phyloP scores from a whole-genome alignment of 2,329 filamentous ascomycete genomes.

The Epichloe sylvatica region DNA sequence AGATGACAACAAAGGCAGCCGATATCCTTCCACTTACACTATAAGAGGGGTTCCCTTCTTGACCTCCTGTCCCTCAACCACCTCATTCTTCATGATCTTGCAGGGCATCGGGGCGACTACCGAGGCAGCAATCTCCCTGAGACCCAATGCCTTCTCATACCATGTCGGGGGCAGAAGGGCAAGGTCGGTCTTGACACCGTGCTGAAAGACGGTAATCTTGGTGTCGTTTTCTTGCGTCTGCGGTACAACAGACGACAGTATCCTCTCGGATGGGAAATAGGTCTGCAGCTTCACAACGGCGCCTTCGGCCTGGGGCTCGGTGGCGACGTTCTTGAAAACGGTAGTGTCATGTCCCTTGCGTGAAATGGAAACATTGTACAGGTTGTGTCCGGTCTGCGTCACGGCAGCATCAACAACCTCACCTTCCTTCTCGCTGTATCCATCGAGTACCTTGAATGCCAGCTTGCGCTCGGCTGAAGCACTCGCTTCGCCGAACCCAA shows the following conservation, averaged over 20 bases:
- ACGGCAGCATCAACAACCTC: conserved; percentile 42
- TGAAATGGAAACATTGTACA: conserved; percentile 33
- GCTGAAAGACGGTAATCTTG: conserved; percentile 65
- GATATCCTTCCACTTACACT: conserved; percentile 40
- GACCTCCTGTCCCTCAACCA: conserved; percentile 66
- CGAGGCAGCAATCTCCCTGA: conserved; percentile 67
- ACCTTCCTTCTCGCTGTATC: conserved; percentile 47
- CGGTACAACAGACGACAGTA: conserved; percentile 64
- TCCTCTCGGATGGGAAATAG: conserved; percentile 69
- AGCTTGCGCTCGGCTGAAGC: conserved; percentile 32
- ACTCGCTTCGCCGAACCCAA: conserved; percentile 39
- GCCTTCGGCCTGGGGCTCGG: conserved; percentile 19
- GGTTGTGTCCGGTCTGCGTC: conserved; percentile 31
- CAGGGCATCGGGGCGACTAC: conserved; percentile 94
- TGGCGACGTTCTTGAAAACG: conserved; percentile 32
- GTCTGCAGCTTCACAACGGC: conserved; percentile 21
- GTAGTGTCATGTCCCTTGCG: conserved; percentile 25
- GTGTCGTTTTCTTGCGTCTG: conserved; percentile 38
- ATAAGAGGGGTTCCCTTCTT: conserved; percentile 77
- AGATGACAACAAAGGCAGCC: background rate
- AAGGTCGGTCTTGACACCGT: conserved; percentile 45
- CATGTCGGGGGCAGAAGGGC: conserved; percentile 52
- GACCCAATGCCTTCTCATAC: conserved; percentile 75
- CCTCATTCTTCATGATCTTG: conserved; percentile 84
- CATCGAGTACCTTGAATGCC: conserved; percentile 44